Evolutionary conservation across 371 early-diverging fungal species (phyloP).

Genomic region (Mucor irregularis): DNA sequence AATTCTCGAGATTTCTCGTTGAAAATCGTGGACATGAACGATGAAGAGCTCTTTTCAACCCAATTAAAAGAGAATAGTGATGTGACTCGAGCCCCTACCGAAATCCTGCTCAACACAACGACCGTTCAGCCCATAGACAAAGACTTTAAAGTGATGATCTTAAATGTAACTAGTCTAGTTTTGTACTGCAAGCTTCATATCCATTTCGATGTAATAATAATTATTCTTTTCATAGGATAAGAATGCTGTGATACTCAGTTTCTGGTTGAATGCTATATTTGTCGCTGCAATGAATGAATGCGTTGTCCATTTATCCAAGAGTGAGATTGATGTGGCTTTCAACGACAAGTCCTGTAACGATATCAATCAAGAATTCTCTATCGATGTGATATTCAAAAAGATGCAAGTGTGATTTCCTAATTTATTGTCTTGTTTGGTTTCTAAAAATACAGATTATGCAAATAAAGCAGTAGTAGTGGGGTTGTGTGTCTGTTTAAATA

Average conservation of each 20-base stretch:
- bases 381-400: conserved; percentile 16
- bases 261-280: conserved; percentile 59
- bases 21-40: conserved; percentile 5
- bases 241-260: conserved; percentile 3
- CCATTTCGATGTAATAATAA: neutral
- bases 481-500: neutral
- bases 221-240: conserved; percentile 6
- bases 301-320: conserved; percentile 36
- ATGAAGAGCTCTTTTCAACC: too few species aligned
- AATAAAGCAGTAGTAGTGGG: too few species aligned
- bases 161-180: conserved; percentile 31
- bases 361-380: conserved; percentile 24
- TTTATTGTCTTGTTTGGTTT: neutral
- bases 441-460: too few species aligned
- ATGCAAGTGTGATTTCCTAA: neutral
- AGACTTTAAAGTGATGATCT: conserved; percentile 53
- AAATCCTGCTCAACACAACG: conserved; percentile 28
- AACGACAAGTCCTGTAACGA: conserved; percentile 19
- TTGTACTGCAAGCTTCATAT: conserved; percentile 20
- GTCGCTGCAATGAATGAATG: conserved; percentile 20
- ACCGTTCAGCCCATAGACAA: conserved; percentile 31
- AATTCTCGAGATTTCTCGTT: conserved; percentile 8
- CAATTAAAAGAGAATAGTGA: neutral
- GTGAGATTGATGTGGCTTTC: conserved; percentile 36
- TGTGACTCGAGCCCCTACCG: conserved; percentile 22